These are phyloP conservation scores for Golubevia sp. DNA, from an alignment of 1,284 basidiomycete species.

Conservation along the genomic window DNA sequence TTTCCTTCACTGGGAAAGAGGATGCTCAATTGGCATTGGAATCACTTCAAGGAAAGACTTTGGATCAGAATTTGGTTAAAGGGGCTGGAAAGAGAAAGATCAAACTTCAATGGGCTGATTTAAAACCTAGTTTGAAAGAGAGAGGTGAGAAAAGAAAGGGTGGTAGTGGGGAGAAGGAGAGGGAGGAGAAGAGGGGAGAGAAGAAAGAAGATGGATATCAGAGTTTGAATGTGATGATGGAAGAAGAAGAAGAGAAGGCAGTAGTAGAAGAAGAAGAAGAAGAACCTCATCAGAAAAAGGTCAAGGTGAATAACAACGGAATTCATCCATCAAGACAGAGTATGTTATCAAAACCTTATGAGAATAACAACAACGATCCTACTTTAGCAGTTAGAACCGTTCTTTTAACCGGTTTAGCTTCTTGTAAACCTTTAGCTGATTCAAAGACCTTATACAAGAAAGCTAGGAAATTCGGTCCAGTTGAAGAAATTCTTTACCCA, in stretches of 20 bases:
- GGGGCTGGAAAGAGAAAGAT: not conserved
- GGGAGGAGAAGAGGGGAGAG: not conserved
- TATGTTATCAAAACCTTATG: not conserved
- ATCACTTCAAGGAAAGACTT: not conserved
- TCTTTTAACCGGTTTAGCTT: conserved; percentile 42
- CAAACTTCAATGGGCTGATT: not conserved
- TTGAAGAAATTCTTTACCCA: conserved; percentile 48
- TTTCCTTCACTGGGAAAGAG: conserved; percentile 85
- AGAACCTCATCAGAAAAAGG: conserved; percentile 12
- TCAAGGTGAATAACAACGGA: not conserved
- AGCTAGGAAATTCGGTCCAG: conserved; percentile 53
- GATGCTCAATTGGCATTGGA: conserved; percentile 68
- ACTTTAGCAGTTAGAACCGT: conserved; percentile 43
- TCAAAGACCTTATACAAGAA: conserved; percentile 55
- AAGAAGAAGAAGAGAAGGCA: not conserved
- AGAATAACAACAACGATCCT: not conserved
- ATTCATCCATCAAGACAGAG: not conserved
- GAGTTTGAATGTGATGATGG: not conserved
- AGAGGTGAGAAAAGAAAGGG: not conserved
- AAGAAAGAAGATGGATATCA: not conserved
- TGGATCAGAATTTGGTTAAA: not conserved
- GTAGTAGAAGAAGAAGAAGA: not conserved
- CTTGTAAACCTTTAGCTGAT: conserved; percentile 40
- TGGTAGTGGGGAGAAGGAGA: not conserved
- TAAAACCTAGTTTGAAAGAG: not conserved